Evolutionary conservation across 352 stramenopile genomes (phyloP).

Genomic region (Pythium monospermum): DNA sequence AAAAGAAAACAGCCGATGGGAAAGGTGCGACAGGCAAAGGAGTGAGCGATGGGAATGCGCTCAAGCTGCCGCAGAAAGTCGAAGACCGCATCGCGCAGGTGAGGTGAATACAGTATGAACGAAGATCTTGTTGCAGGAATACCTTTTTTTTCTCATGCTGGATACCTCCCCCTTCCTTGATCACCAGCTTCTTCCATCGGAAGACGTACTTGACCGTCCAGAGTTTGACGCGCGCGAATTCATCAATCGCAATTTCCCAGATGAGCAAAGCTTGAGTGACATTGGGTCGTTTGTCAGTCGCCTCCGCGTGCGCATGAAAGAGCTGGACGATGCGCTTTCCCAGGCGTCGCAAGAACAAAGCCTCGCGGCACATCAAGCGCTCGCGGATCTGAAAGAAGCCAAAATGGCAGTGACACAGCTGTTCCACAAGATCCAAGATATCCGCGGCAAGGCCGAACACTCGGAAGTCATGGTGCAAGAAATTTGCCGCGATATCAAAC

Average conservation of each 20-base stretch:
- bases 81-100: conserved; percentile 55
- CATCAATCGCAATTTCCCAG: conserved; percentile 91
- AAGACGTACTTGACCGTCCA: conserved; percentile 81
- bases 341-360: conserved; percentile 78
- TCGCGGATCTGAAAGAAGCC: conserved; percentile 81
- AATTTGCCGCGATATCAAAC: conserved; percentile 98
- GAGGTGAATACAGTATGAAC: not conserved
- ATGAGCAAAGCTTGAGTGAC: conserved; percentile 71
- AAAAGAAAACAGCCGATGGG: conserved; percentile 19
- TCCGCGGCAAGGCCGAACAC: conserved; percentile 92
- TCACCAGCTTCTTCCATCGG: conserved; percentile 62
- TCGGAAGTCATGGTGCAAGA: conserved; percentile 96
- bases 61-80: conserved; percentile 46
- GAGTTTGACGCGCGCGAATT: conserved; percentile 91
- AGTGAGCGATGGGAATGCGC: conserved; percentile 22
- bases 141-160: no score
- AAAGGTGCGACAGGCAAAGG: not conserved
- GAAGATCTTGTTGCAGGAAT: not conserved
- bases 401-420: conserved; percentile 86
- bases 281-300: conserved; percentile 83
- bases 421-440: conserved; percentile 90
- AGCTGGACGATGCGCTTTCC: conserved; percentile 77
- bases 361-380: conserved; percentile 63
- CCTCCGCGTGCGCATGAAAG: conserved; percentile 71
- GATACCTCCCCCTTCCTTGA: no score